Evolutionary conservation across 2,329 filamentous ascomycete species (phyloP), one percentile per base, ranked within the genome.

Genomic region (Ophiocordyceps camponoti-saundersi): DNA sequence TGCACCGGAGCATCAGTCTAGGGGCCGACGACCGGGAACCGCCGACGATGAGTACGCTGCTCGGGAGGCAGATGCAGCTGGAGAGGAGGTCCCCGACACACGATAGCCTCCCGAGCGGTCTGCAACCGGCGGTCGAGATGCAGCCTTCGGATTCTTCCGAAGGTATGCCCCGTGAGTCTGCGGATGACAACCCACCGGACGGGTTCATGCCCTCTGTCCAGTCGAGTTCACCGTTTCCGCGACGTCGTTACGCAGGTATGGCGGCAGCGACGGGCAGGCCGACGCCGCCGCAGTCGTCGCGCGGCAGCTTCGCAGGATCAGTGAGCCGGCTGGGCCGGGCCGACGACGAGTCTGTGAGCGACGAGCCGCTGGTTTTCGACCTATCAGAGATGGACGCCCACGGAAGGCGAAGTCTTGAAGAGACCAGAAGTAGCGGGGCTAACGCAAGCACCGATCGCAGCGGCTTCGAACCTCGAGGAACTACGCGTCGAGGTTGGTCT

Each of bases 321-420:
- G 59, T 57, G 12, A 59, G 59, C 26, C 57, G 66, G n/a, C 55
- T 64, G 18, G 57, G 55, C 5, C 64, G 66, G 5, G 65, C 59
- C n/a, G 67, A 70, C 22, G 65, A 68, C 42, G 67, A 69, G 46
- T 73, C 75, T 6, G 62, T 68, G 22, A 79, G 82, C 49, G 82
- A 84, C 47, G 82, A 86, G 55, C 79, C 79, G 0, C 61, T 86
- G 11, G 68, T 86, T 11, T 86, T 86, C 60, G 79, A 82, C 51
- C 77, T 86, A 69, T 83, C 79, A 34, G 82, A 86, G 59, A 74
- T 85, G 57, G 78, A 79, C 53, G 67, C 73, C 18, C 70, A 71
- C 48, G 71, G 71, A 42, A 66, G 77, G 50, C 69, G 73, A 51
- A 80, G 75, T 53, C 59, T 80, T 8, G 77, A 81, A 52, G 77